phyloP scores from a whole-genome alignment of 495 filamentous ascomycete genomes.

The Lasiosphaeria hispida region DNA sequence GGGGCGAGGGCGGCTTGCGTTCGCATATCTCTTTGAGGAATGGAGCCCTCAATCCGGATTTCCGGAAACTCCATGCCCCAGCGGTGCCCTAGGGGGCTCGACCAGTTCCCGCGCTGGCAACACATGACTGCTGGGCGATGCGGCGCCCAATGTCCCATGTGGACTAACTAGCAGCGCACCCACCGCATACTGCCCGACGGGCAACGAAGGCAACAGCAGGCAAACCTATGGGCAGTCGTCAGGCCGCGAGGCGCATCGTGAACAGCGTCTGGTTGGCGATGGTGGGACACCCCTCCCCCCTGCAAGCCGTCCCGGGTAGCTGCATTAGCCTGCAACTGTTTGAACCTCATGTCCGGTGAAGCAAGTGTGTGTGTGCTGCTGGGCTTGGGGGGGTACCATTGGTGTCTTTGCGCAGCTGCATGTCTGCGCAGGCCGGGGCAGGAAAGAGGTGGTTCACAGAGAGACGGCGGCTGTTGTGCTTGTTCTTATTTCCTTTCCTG shows the following conservation, averaged over 20 bases:
- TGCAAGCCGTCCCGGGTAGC: slow-evolving; percentile 31
- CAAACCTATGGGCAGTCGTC: slow-evolving; percentile 2
- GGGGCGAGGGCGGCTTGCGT: neutral
- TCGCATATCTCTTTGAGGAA: slow-evolving; percentile 1
- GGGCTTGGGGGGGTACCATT: neutral
- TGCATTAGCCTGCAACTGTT: slow-evolving; percentile 47
- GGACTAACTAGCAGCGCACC: neutral
- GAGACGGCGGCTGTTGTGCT: too few relatives aligned
- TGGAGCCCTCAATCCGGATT: neutral
- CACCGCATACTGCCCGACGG: too few relatives aligned
- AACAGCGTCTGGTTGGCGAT: slow-evolving; percentile 9
- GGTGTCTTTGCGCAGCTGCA: neutral
- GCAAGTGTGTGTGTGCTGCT: neutral
- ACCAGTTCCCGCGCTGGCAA: neutral
- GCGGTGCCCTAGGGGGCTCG: too few relatives aligned
- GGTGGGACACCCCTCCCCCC: slow-evolving; percentile 3
- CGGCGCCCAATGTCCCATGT: neutral
- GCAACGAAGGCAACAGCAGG: neutral
- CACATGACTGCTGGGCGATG: slow-evolving; percentile 8
- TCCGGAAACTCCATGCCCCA: neutral
- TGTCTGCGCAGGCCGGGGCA: too few relatives aligned
- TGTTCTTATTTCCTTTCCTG: too few relatives aligned
- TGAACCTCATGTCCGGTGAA: slow-evolving; percentile 37
- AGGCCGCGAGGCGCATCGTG: too few relatives aligned
- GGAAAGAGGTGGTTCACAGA: too few relatives aligned